Base-by-base conservation (phyloP, 164 flowering plant genomes). In the Kingdonia uniflora region DNA sequence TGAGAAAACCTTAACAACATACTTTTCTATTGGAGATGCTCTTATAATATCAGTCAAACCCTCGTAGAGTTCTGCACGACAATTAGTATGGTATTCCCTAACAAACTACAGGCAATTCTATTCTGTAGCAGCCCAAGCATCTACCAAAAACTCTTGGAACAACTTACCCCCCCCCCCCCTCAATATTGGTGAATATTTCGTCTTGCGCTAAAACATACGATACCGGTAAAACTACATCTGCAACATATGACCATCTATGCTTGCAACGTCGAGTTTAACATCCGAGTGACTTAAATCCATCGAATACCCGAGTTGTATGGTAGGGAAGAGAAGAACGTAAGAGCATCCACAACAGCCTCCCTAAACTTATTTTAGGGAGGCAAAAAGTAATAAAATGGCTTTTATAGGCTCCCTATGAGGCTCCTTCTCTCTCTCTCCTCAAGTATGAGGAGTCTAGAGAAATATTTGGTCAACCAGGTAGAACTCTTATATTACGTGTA, bases 81-180 rank as follows among this genome's bases (percentile, higher is more conserved):
- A 19, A 11, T 24, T 49, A 6, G 1, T 25, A 12, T 49, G 29
- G 2, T 48, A 6, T 11, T 11, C 4, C 38, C 39, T 13, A 11
- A 4, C 12, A 29, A 22, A 49, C 19, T 15, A 2, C 52, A 49
- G 23, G 5, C 10, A 16, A 29, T 49, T 49, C 14, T 49, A 15
- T 1, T 49, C 17, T 4, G 38, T 49, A 24, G 39, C 37, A 14
- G 42, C 55, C 55, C 55, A 52, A 35, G 2, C 42, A 52, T 52
- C 55, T 11, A 52, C 55, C 11, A 16, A 17, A 35, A 35, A 37
- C 25, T 20, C 42, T 37, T 52, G 42, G 20, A 52, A 37, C 14
- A 35, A 2, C 8, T 38, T 37, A 11, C 45, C 20, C 8, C 7
- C 56, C n/a, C 45, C 35, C 13, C 14, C 55, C 3, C 42, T 16